Evolutionary conservation across 2,329 filamentous ascomycete genomes (phyloP).

Genomic region (Cordyceps pruinosa): DNA sequence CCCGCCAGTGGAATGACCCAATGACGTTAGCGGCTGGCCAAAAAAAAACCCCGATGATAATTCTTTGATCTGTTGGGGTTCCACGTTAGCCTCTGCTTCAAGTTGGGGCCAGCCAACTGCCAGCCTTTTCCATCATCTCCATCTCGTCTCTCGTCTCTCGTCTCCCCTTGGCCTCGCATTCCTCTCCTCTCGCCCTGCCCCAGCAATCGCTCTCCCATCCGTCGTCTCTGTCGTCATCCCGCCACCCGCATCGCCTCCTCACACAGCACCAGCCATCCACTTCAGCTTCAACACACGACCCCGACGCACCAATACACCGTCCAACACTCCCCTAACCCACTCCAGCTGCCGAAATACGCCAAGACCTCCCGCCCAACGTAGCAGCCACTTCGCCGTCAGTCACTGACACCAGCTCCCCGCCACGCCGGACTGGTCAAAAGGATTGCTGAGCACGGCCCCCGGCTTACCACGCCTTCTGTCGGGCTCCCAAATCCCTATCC

Average conservation of each 20-base stretch:
- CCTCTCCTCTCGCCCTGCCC: not conserved
- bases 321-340: too few species aligned
- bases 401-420: too few species aligned
- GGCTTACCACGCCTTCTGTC: constrained; percentile 4
- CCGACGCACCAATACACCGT: too few species aligned
- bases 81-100: not conserved
- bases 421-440: too few species aligned
- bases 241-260: too few species aligned
- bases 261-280: too few species aligned
- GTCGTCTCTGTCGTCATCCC: not conserved
- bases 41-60: not conserved
- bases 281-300: too few species aligned
- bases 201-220: too few species aligned
- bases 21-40: constrained; percentile 4
- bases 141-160: not conserved
- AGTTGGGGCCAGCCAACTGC: constrained; percentile 1
- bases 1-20: not conserved
- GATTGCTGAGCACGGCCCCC: not conserved
- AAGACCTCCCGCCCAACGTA: too few species aligned
- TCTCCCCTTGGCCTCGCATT: not conserved
- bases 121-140: not conserved
- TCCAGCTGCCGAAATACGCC: too few species aligned
- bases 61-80: constrained; percentile 11
- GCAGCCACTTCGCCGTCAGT: too few species aligned
- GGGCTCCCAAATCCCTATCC: not conserved